Conservation (phyloP, 768 basidiomycete species). For the Mycena galopus region DNA sequence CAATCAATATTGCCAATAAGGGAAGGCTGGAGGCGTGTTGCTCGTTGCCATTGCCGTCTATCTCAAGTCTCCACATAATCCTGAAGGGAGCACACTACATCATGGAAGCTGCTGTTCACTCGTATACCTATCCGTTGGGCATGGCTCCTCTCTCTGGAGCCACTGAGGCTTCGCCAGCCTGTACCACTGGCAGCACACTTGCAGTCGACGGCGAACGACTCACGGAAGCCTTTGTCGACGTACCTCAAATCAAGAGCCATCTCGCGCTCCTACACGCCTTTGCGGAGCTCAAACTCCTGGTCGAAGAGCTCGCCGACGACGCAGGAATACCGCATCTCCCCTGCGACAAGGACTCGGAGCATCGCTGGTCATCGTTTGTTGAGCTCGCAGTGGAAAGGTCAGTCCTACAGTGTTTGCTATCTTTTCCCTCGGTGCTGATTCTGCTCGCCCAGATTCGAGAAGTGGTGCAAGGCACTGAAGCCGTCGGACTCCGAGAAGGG, state of each 20-base stretch:
- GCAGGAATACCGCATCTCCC: constrained; percentile 3
- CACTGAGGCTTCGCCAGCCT: constrained; percentile 39
- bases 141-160: not conserved
- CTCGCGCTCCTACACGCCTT: constrained; percentile 39
- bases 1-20: too few relatives aligned
- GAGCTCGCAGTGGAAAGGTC: constrained; percentile 41
- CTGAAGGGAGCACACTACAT: not conserved
- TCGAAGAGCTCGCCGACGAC: constrained; percentile 21
- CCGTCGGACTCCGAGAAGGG: constrained; percentile 34
- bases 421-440: not conserved
- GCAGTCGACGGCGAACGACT: constrained; percentile 41
- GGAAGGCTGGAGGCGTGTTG: not conserved
- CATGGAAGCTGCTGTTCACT: constrained; percentile 13
- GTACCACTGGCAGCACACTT: constrained; percentile 39
- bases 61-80: too few relatives aligned
- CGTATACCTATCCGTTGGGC: not conserved
- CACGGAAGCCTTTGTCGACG: constrained; percentile 43
- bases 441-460: constrained; percentile 32
- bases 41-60: not conserved
- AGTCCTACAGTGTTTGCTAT: not conserved
- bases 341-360: constrained; percentile 28
- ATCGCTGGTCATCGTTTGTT: constrained; percentile 39
- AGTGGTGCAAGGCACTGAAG: constrained; percentile 36
- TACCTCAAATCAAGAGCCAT: constrained; percentile 40
- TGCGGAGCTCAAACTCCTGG: constrained; percentile 31